Base-by-base conservation (phyloP, 768 basidiomycete species). In the Mrakia gelida region DNA sequence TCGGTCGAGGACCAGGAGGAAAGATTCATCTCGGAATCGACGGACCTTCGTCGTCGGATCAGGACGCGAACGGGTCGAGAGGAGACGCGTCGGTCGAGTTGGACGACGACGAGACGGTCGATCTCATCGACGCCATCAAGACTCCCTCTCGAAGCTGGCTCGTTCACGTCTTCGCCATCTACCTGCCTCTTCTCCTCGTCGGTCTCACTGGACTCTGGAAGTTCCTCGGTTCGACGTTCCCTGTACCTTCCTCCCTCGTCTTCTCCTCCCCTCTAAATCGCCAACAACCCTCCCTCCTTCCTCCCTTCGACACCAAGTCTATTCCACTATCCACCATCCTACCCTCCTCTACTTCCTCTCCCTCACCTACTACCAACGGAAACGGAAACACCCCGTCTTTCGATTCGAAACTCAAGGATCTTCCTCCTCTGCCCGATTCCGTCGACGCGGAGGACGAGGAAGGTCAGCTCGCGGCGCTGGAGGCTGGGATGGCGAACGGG, bases 131-230 rank as follows among this genome's bases (percentile, higher is more conserved):
- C 23, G 2, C 18, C 10, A 3, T 11, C n/a, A 21, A 15, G 21
- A 5, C 26, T 23, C 67, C 32, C 0, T 41, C 34, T n/a, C 67
- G 67, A 23, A n/a, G 67, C 67, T 70, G 67, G 67, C 34, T 70
- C 41, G 67, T 70, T 21, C 67, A 70, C 67, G 67, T 70, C 23
- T 70, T 70, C 41, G 67, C 38, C 34, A 70, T 70, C 67, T 70
- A 70, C 41, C 38, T 70, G 10, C 67, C 67, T 41, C 67, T 70
- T 41, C 67, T 70, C 38, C 34, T 70, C 41, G 41, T 70, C 38
- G 67, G 67, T 43, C 67, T 70, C 21, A 70, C 67, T 5, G 67
- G 34, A 23, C 34, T 70, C 34, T 70, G 67, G 67, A 70, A 43
- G 67, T 70, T 70, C 41, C 67, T 70, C 38, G 67, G 67, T 1